phyloP scores from a whole-genome alignment of 805 yeast genomes.

The Metschnikowia picachoensis region DNA sequence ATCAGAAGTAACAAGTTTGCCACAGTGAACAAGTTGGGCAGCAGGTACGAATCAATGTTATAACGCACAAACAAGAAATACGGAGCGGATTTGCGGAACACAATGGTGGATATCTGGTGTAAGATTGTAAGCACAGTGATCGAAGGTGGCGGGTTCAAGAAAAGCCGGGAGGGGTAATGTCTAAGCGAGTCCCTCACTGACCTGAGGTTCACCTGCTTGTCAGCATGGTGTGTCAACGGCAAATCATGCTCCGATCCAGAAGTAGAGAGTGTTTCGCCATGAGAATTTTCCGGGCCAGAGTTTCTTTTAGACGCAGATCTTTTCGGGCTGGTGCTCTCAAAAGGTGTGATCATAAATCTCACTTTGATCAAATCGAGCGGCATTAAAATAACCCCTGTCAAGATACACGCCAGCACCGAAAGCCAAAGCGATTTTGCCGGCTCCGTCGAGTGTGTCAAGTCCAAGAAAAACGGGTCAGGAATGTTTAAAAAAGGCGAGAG shows the following conservation, averaged over 20 bases:
- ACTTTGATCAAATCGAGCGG: conserved; percentile 83
- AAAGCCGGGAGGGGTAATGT: conserved; percentile 50
- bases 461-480: conserved; percentile 87
- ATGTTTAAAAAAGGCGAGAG: conserved; percentile 74
- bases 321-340: conserved; percentile 29
- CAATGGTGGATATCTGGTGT: conserved; percentile 55
- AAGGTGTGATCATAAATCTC: conserved; percentile 66
- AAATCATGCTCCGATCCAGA: neutral
- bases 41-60: conserved; percentile 62
- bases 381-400: conserved; percentile 68
- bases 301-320: too few species aligned
- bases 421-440: conserved; percentile 65
- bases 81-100: conserved; percentile 66
- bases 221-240: neutral
- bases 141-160: conserved; percentile 53
- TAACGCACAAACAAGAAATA: conserved; percentile 54
- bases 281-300: neutral
- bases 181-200: conserved; percentile 70
- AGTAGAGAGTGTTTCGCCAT: neutral
- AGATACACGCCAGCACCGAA: conserved; percentile 65
- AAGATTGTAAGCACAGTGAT: conserved; percentile 48
- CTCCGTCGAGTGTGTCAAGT: conserved; percentile 73
- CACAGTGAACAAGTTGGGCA: conserved; percentile 58
- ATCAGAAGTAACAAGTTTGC: conserved; percentile 59
- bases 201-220: conserved; percentile 35